A percentile compares a stretch with the other conserved stretches of the same genome.
Evolutionary conservation across 2,329 filamentous ascomycete genomes (phyloP).

Genomic region (Aaosphaeria pasadenensis): DNA sequence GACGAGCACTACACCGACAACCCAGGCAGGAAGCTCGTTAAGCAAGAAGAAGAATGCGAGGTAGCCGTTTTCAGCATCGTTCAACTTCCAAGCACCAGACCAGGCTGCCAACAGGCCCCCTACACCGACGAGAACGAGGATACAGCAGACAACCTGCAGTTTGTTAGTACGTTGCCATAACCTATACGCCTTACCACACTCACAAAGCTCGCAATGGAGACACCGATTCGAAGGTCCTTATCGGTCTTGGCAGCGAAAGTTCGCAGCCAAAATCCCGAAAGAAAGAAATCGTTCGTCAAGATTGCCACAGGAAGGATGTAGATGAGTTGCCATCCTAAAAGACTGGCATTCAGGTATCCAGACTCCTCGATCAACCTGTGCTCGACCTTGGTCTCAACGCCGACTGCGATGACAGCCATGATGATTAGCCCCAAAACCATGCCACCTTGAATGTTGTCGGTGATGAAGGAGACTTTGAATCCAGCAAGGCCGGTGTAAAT

Average conservation of each 20-base stretch:
- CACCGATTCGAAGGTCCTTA: slow-evolving; percentile 72
- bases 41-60: slow-evolving; percentile 75
- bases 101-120: slow-evolving; percentile 75
- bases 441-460: slow-evolving; percentile 75
- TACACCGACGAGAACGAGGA: slow-evolving; percentile 69
- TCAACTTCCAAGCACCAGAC: slow-evolving; percentile 68
- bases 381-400: slow-evolving; percentile 71
- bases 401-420: slow-evolving; percentile 74
- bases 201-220: slow-evolving; percentile 61
- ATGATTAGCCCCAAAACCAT: slow-evolving; percentile 76
- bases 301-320: slow-evolving; percentile 82
- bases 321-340: slow-evolving; percentile 80
- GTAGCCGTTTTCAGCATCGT: slow-evolving; percentile 60
- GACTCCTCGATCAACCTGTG: slow-evolving; percentile 65
- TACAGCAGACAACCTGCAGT: slow-evolving; percentile 54
- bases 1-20: slow-evolving; percentile 76
- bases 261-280: slow-evolving; percentile 80
- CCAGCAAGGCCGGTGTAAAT: slow-evolving; percentile 81
- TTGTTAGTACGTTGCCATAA: neutral
- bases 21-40: slow-evolving; percentile 70
- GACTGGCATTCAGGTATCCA: slow-evolving; percentile 63
- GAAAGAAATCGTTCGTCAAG: slow-evolving; percentile 82
- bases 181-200: neutral
- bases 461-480: slow-evolving; percentile 80
- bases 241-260: slow-evolving; percentile 79